phyloP scores from a whole-genome alignment of 306 rosid species.

The Luffa aegyptiaca region DNA sequence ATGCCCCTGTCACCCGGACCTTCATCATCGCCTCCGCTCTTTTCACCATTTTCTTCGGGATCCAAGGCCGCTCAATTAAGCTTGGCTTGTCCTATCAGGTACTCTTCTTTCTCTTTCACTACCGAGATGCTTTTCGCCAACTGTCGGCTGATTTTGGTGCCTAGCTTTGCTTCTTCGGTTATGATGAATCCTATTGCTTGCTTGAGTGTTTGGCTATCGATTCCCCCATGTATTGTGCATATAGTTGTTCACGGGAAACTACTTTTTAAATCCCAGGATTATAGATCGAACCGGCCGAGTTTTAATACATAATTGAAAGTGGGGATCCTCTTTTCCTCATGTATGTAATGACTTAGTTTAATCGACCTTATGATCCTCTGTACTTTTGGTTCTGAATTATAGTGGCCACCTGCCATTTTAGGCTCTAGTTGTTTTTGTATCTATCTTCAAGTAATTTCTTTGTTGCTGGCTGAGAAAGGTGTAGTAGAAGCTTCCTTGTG shows the following conservation, averaged over 20 bases:
- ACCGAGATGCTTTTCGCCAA: background rate
- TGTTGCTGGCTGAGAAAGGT: background rate
- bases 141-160: background rate
- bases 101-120: background rate
- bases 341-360: background rate
- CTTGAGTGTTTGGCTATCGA: background rate
- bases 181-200: background rate
- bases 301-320: background rate
- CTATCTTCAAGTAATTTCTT: background rate
- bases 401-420: background rate
- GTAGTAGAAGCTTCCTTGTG: background rate
- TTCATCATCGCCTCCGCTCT: conserved; percentile 58
- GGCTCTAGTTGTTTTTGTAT: background rate
- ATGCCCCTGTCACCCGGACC: conserved; percentile 85
- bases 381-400: background rate
- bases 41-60: conserved; percentile 83
- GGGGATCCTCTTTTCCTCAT: background rate
- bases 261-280: background rate
- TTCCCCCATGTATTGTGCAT: background rate
- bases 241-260: background rate
- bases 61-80: conserved; percentile 66
- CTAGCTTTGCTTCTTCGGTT: background rate
- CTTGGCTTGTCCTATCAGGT: conserved; percentile 93
- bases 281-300: background rate
- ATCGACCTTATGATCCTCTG: background rate